These are phyloP conservation scores for Lobosporangium transversale DNA, from an alignment of 192 early-diverging fungal species.

Conservation along the genomic window DNA sequence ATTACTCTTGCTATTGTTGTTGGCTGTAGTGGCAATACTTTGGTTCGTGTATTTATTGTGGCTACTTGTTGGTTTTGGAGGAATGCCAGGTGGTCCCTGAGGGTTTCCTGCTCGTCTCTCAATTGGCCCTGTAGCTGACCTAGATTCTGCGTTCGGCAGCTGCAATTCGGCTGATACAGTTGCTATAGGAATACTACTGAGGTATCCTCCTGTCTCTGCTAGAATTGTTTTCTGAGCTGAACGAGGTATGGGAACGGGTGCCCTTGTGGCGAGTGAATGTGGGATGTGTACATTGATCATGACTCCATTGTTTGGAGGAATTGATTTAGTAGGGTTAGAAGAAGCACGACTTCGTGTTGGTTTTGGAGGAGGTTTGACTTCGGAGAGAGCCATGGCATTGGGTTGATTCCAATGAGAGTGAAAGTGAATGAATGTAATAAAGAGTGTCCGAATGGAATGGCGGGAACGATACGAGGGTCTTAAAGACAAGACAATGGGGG, in stretches of 20 bases:
- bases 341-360: constrained; percentile 32
- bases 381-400: constrained; percentile 12
- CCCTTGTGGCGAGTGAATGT: constrained; percentile 7
- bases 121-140: no score
- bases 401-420: neutral
- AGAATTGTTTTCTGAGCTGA: no score
- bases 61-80: neutral
- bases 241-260: constrained; percentile 14
- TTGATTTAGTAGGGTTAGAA: constrained; percentile 1
- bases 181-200: no score
- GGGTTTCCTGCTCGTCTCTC: no score
- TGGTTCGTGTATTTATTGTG: no score
- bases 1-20: neutral
- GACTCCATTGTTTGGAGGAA: neutral
- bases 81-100: neutral
- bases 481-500: no score
- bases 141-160: no score
- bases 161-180: no score
- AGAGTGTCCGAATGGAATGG: no score
- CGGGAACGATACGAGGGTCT: no score
- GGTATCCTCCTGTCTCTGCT: no score
- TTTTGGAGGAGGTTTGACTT: constrained; percentile 43
- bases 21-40: neutral
- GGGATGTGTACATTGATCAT: constrained; percentile 4
- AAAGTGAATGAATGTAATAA: neutral